Conservation (phyloP, 257 asterid species). For the Nicotiana undulata region DNA sequence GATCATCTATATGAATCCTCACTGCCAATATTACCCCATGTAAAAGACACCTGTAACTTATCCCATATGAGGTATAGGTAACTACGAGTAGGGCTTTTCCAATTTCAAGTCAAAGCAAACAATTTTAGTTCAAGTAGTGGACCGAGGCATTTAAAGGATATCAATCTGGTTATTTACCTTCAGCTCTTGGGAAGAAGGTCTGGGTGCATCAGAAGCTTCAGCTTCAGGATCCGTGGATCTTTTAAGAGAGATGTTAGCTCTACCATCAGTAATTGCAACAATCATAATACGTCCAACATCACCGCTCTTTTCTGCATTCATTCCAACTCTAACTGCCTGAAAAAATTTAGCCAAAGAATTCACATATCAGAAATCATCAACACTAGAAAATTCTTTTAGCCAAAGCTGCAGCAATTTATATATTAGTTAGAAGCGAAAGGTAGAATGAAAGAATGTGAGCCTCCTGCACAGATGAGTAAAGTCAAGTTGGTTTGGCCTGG, state of each 20-base stretch:
- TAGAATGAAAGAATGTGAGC: background rate
- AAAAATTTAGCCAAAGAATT: background rate
- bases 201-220: conserved; percentile 57
- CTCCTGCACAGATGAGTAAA: background rate
- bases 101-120: too few relatives aligned
- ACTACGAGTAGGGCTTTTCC: too few relatives aligned
- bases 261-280: conserved; percentile 91
- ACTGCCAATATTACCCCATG: too few relatives aligned
- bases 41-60: too few relatives aligned
- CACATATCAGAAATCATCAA: background rate
- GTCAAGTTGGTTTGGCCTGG: background rate
- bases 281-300: conserved; percentile 97
- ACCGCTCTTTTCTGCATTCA: conserved; percentile 97
- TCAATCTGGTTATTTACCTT: conserved; percentile 34
- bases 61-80: too few relatives aligned
- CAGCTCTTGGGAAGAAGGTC: conserved; percentile 77
- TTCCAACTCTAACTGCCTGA: conserved; percentile 95
- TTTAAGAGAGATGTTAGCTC: conserved; percentile 93
- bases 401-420: background rate
- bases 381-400: background rate
- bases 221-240: conserved; percentile 85
- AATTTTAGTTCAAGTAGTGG: too few relatives aligned
- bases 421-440: background rate
- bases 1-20: too few relatives aligned
- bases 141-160: background rate